Base-by-base conservation (phyloP, 805 yeast genomes). In the Yamadazyma takamatsuzukensis region DNA sequence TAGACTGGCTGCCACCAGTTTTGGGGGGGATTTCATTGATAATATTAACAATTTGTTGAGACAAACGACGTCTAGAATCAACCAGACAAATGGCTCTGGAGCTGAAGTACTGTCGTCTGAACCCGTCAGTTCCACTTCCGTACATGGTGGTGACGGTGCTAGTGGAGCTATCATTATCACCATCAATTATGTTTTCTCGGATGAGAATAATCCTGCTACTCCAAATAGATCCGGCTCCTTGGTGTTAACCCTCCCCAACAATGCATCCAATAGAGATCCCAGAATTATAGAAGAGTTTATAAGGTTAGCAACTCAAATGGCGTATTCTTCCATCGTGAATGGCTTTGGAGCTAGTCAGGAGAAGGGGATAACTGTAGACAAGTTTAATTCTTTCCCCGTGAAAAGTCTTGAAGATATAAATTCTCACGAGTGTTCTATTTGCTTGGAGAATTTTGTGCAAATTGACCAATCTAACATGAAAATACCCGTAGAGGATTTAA, bases 241-340 rank as follows among this genome's bases (percentile, higher is more conserved):
- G 21, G 69, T 79, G 21, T 57, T 82, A 45, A 75, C 80, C 25
- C 74, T 82, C 18, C 85, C 88, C n/a, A 78, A 80, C 45, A 76
- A 76, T 26, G 72, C 80, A 0, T 56, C 68, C 12, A 74, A 76
- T 37, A 64, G 78, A 18, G 76, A 80, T 33, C 81, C 78, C n/a
- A 70, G 72, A 22, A 68, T 75, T 21, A 61, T 81, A 19, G 79
- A 76, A 47, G 76, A 74, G 21, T 65, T 82, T 34, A 73, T 83
- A 9, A 64, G 80, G 17, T 56, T 82, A 36, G 87, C 88, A 2
- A 80, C 89, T 0, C 76, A 78, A 16, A 69, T 82, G 54, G 88
- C 88, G 1, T 67, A 80, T 51, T 61, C 80, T 24, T 76, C 85
- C 11, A 73, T 81, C 22, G 66, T 75, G 4, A 68, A 72, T 14